phyloP scores from a whole-genome alignment of 1,284 basidiomycete genomes.

The Lentinula novae-zelandiae region DNA sequence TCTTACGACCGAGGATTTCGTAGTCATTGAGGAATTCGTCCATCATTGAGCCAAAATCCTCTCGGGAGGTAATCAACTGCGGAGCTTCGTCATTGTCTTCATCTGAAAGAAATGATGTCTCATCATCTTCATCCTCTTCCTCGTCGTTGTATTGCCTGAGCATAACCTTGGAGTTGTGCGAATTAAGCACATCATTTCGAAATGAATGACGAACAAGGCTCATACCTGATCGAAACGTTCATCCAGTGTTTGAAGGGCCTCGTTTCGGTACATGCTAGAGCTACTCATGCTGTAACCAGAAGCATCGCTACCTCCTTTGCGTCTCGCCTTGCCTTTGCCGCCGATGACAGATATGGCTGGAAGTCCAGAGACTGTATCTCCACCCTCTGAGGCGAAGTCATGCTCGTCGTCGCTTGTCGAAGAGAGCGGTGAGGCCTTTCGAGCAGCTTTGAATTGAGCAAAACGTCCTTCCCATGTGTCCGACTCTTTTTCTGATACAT shows the following conservation, averaged over 20 bases:
- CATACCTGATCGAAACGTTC: conserved; percentile 90
- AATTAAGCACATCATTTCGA: conserved; percentile 13
- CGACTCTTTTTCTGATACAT: conserved; percentile 23
- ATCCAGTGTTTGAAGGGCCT: conserved; percentile 85
- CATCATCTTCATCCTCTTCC: conserved; percentile 43
- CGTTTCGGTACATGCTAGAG: conserved; percentile 92
- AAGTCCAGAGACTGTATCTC: conserved; percentile 75
- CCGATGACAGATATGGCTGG: conserved; percentile 74
- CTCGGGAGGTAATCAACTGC: conserved; percentile 73
- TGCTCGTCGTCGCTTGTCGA: conserved; percentile 37
- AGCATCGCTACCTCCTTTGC: conserved; percentile 77
- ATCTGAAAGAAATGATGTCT: conserved; percentile 34
- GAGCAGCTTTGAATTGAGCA: conserved; percentile 68
- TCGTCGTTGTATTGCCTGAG: conserved; percentile 70
- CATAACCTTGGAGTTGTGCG: conserved; percentile 43
- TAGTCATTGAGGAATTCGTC: conserved; percentile 93
- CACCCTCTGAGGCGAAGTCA: conserved; percentile 68
- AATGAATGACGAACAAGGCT: not conserved
- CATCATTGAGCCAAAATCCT: conserved; percentile 90
- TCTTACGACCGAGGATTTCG: conserved; percentile 88
- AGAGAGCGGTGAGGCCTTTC: conserved; percentile 25
- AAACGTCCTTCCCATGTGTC: conserved; percentile 74
- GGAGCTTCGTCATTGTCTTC: conserved; percentile 61
- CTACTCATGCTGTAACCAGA: conserved; percentile 97
- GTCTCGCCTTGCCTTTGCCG: conserved; percentile 63